Percentiles rank a stretch among this genome's conserved stretches.
Conservation (phyloP, 139 green algal species). For the Tetratostichococcus sp. region DNA sequence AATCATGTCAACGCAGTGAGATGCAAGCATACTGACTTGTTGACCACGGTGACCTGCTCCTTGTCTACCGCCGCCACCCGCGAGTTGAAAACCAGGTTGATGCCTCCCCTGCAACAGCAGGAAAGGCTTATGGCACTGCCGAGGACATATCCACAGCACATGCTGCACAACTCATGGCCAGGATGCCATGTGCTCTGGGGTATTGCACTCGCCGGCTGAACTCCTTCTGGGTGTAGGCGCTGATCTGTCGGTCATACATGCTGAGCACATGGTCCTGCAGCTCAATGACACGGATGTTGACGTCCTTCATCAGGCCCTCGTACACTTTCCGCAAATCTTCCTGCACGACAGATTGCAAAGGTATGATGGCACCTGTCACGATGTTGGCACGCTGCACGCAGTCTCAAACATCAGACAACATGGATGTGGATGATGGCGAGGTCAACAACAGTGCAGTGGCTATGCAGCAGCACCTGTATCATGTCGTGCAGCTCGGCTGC, state of each 20-base stretch:
- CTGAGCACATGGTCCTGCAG: slow-evolving; percentile 87
- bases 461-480: slow-evolving; percentile 39
- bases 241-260: slow-evolving; percentile 85
- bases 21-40: too few relatives aligned
- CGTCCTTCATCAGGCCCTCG: slow-evolving; percentile 43
- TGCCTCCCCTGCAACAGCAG: not conserved
- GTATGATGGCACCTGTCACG: too few relatives aligned
- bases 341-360: not conserved
- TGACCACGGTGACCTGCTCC: slow-evolving; percentile 31
- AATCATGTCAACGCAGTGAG: too few relatives aligned
- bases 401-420: too few relatives aligned
- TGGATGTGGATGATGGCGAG: too few relatives aligned
- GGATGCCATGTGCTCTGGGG: too few relatives aligned
- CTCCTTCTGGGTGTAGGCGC: slow-evolving; percentile 65
- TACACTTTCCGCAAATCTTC: slow-evolving; percentile 22
- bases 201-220: slow-evolving; percentile 48
- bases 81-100: slow-evolving; percentile 1
- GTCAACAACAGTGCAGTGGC: too few relatives aligned
- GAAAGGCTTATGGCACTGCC: too few relatives aligned
- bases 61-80: slow-evolving; percentile 39
- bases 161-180: too few relatives aligned
- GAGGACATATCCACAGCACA: too few relatives aligned
- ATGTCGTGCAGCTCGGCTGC: slow-evolving; percentile 89
- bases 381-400: too few relatives aligned
- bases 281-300: slow-evolving; percentile 74